Percentiles rank a stretch among this genome's conserved stretches.
Conservation (phyloP, 345 rosid genomes). For the Camelina hispida region DNA sequence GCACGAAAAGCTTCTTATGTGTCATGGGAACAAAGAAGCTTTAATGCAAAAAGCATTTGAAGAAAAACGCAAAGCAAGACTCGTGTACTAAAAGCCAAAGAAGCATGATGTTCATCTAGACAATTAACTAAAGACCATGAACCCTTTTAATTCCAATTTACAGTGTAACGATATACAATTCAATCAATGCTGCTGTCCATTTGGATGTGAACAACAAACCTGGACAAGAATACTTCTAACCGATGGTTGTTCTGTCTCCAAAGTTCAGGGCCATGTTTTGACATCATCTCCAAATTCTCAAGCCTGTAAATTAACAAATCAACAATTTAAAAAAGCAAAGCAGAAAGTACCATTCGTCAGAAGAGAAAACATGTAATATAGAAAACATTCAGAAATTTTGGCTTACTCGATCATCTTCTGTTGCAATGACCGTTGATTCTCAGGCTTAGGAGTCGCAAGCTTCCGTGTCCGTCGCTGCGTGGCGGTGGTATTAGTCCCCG, state of each 20-base stretch:
- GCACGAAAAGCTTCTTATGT: slow-evolving; percentile 20
- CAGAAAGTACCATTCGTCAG: slow-evolving; percentile 5
- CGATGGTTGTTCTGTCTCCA: slow-evolving; percentile 81
- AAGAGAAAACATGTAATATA: neutral
- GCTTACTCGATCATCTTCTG: slow-evolving; percentile 78
- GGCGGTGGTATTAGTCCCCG: too few relatives aligned
- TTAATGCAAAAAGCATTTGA: neutral
- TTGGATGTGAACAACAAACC: slow-evolving; percentile 50
- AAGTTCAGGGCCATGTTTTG: slow-evolving; percentile 79
- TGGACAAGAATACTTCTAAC: slow-evolving; percentile 68
- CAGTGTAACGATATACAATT: neutral
- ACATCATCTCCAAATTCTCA: slow-evolving; percentile 90
- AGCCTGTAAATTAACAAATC: slow-evolving; percentile 70
- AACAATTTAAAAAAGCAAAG: slow-evolving; percentile 32
- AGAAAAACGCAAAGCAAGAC: slow-evolving; percentile 18
- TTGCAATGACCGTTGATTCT: slow-evolving; percentile 82
- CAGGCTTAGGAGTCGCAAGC: too few relatives aligned
- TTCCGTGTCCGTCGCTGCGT: too few relatives aligned
- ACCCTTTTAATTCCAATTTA: neutral
- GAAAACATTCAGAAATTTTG: slow-evolving; percentile 13
- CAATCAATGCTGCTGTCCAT: slow-evolving; percentile 14
- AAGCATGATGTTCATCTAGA: slow-evolving; percentile 22
- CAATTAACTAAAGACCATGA: slow-evolving; percentile 9
- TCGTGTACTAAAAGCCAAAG: slow-evolving; percentile 13
- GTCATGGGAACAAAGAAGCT: slow-evolving; percentile 21